Percentiles rank a stretch among this genome's conserved stretches.
Conservation (phyloP, 2,329 filamentous ascomycete genomes). For the Epichloe scottii region DNA sequence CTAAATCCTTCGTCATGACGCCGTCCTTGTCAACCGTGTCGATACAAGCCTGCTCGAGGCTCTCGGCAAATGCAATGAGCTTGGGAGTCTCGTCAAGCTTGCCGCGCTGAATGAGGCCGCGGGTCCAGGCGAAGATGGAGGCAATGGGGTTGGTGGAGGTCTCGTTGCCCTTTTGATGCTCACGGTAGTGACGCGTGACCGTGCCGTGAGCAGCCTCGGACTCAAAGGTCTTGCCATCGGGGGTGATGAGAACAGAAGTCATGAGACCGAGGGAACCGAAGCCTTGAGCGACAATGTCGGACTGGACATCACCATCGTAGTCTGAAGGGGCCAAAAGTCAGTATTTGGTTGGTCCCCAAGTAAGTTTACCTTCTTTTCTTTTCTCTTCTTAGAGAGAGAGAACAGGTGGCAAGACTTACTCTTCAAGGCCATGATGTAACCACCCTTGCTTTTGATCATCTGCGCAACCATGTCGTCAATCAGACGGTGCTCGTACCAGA, state of each 20-base stretch:
- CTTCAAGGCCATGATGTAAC: conserved; percentile 96
- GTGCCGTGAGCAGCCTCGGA: conserved; percentile 97
- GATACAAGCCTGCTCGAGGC: conserved; percentile 82
- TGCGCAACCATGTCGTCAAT: conserved; percentile 99
- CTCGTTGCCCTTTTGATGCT: conserved; percentile 95
- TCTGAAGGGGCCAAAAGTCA: conserved; percentile 37
- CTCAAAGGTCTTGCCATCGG: conserved; percentile 93
- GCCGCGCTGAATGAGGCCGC: conserved; percentile 84
- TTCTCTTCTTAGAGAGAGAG: too few species aligned
- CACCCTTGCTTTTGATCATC: conserved; percentile 98
- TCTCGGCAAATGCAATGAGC: conserved; percentile 80
- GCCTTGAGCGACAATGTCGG: conserved; percentile 94
- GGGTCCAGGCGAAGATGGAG: conserved; percentile 98
- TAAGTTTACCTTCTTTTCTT: neutral
- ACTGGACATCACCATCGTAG: conserved; percentile 98
- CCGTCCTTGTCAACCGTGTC: conserved; percentile 89
- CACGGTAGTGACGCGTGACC: conserved; percentile 95
- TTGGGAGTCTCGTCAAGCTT: conserved; percentile 89
- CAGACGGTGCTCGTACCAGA: conserved; percentile 98
- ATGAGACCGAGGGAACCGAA: conserved; percentile 97
- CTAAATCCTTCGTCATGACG: conserved; percentile 98
- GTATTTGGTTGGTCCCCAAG: neutral
- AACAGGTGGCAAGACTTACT: conserved; percentile 43
- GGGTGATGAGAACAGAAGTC: conserved; percentile 95
- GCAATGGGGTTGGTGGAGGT: conserved; percentile 98